phyloP scores from a whole-genome alignment of 345 rosid species.

The Heritiera fomes region DNA sequence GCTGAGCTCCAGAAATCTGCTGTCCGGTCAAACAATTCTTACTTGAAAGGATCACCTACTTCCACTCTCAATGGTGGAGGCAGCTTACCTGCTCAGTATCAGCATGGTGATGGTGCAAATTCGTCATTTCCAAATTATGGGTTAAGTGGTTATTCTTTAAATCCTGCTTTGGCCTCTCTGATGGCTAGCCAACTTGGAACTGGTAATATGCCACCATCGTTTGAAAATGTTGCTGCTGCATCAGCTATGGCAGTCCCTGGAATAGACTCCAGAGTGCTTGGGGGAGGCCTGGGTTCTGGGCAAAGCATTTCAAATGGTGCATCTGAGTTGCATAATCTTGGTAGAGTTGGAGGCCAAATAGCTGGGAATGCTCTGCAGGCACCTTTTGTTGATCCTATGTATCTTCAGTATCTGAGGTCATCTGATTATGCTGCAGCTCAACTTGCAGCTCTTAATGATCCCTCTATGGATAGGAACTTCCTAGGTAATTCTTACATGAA shows the following conservation, averaged over 20 bases:
- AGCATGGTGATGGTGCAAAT: conserved; percentile 47
- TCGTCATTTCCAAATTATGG: conserved; percentile 49
- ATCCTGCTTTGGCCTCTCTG: conserved; percentile 60
- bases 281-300: conserved; percentile 56
- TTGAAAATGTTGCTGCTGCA: conserved; percentile 70
- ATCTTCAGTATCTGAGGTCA: conserved; percentile 56
- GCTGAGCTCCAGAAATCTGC: conserved; percentile 47
- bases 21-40: conserved; percentile 42
- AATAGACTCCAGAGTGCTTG: conserved; percentile 64
- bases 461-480: conserved; percentile 48
- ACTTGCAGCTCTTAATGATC: conserved; percentile 53
- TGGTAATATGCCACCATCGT: conserved; percentile 58
- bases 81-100: conserved; percentile 53
- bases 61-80: conserved; percentile 54
- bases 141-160: conserved; percentile 49
- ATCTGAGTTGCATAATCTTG: conserved; percentile 48
- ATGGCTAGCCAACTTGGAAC: conserved; percentile 66
- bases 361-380: conserved; percentile 53
- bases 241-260: conserved; percentile 58
- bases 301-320: conserved; percentile 40
- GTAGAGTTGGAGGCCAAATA: conserved; percentile 46
- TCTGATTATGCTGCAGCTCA: conserved; percentile 55
- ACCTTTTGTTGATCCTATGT: conserved; percentile 62
- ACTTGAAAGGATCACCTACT: conserved; percentile 66
- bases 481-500: conserved; percentile 59